Percentiles rank a stretch among this genome's conserved stretches.
These are phyloP conservation scores for Phytophthora citrophthora DNA, from an alignment of 352 stramenopile species.

Conservation along the genomic window DNA sequence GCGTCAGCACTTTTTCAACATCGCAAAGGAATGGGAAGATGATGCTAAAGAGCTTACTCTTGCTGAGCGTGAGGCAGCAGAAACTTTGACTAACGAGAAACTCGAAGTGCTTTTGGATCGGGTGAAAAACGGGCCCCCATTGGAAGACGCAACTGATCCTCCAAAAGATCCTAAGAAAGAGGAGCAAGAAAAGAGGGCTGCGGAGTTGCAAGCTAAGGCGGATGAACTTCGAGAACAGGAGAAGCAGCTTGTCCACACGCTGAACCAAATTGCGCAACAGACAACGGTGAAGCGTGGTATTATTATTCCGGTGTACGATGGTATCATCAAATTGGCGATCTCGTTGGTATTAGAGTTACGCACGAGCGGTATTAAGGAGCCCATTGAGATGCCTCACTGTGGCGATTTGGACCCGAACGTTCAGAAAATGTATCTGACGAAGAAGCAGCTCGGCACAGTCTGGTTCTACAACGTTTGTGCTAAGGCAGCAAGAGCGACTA, in stretches of 20 bases:
- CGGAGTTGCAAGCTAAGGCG: constrained; percentile 17
- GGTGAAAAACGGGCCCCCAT: constrained; percentile 17
- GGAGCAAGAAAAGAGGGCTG: constrained; percentile 19
- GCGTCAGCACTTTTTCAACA: constrained; percentile 42
- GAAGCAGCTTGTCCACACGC: constrained; percentile 35
- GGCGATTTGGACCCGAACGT: constrained; percentile 47
- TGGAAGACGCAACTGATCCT: constrained; percentile 25
- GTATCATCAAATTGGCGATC: constrained; percentile 45
- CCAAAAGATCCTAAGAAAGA: constrained; percentile 24
- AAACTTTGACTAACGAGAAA: constrained; percentile 31
- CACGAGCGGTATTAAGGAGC: constrained; percentile 41
- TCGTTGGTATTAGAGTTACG: constrained; percentile 59
- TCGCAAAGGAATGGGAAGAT: constrained; percentile 32
- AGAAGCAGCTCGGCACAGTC: constrained; percentile 31
- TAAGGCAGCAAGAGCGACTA: constrained; percentile 21
- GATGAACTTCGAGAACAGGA: constrained; percentile 29
- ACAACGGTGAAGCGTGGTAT: constrained; percentile 48
- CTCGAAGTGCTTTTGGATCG: constrained; percentile 16
- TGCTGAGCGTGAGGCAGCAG: constrained; percentile 26
- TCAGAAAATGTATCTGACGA: constrained; percentile 38
- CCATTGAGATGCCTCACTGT: constrained; percentile 63
- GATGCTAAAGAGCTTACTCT: constrained; percentile 20
- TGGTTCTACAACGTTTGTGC: constrained; percentile 41
- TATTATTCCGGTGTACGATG: constrained; percentile 59
- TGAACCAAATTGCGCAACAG: constrained; percentile 37